phyloP scores from a whole-genome alignment of 108 stramenopile genomes.

The Aurantiochytrium sp. region DNA sequence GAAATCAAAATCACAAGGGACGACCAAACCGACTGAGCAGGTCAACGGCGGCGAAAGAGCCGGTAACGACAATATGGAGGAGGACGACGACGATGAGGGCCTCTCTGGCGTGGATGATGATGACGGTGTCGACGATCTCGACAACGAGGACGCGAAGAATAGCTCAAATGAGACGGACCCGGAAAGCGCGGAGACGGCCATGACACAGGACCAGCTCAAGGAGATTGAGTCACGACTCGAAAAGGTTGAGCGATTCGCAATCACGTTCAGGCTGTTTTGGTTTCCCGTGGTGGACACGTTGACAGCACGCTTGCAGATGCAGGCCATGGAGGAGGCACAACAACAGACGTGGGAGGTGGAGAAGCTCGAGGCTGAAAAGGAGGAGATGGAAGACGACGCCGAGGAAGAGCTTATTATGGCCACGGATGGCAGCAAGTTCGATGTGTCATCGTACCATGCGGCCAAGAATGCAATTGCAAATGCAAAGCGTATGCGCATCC shows the following conservation, averaged over 20 bases:
- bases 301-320: background rate
- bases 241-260: background rate
- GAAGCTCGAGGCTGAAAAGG: background rate
- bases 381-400: conserved; percentile 5
- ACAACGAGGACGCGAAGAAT: background rate
- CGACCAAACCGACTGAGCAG: too few species aligned
- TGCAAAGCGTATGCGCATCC: background rate
- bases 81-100: background rate
- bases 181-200: background rate
- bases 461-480: background rate
- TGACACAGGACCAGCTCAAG: background rate
- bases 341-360: background rate
- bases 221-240: background rate
- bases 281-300: background rate
- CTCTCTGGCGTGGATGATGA: too few species aligned
- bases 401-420: conserved; percentile 16
- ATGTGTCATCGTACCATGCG: background rate
- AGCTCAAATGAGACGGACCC: background rate
- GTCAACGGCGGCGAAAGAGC: too few species aligned
- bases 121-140: background rate
- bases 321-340: background rate
- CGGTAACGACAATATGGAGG: too few species aligned
- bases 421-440: conserved; percentile 6
- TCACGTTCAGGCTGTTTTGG: background rate
- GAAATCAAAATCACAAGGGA: too few species aligned